A percentile compares a stretch with the other conserved stretches of the same genome.
These are phyloP conservation scores for Manihot esculenta DNA, from an alignment of 441 rosid genomes.

Conservation along the genomic window DNA sequence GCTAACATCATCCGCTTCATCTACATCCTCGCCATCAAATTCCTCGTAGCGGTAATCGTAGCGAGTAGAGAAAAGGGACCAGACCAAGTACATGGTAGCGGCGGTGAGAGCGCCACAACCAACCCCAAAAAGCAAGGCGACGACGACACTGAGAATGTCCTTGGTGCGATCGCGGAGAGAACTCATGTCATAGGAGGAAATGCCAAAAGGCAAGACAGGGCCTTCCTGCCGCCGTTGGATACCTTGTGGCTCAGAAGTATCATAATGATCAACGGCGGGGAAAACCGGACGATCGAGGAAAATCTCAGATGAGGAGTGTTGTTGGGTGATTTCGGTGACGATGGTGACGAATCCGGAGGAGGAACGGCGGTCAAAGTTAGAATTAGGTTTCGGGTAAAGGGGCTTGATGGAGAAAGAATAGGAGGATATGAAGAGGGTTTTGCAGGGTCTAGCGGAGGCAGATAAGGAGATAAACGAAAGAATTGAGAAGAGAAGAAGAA, in stretches of 20 bases:
- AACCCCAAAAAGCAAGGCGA: slow-evolving; percentile 81
- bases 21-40: slow-evolving; percentile 16
- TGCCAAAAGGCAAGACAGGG: slow-evolving; percentile 22
- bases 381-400: slow-evolving; percentile 38
- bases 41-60: slow-evolving; percentile 16
- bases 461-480: slow-evolving; percentile 36
- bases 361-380: slow-evolving; percentile 20
- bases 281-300: slow-evolving; percentile 27
- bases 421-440: slow-evolving; percentile 67
- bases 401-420: slow-evolving; percentile 57
- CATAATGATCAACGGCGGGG: slow-evolving; percentile 1
- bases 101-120: slow-evolving; percentile 96
- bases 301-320: slow-evolving; percentile 25
- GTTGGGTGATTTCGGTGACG: slow-evolving; percentile 61
- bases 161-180: slow-evolving; percentile 77
- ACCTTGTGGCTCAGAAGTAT: not conserved
- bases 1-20: slow-evolving; percentile 13
- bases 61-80: slow-evolving; percentile 66
- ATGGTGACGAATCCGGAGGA: slow-evolving; percentile 58
- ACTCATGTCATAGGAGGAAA: slow-evolving; percentile 38
- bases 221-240: not conserved
- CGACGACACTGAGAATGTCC: slow-evolving; percentile 86
- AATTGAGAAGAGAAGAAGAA: slow-evolving; percentile 27
- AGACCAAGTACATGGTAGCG: slow-evolving; percentile 85
- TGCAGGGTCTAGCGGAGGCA: slow-evolving; percentile 68